phyloP scores from a whole-genome alignment of 225 moss, liverwort and hornwort genomes.

The Marchantia paleacea region DNA sequence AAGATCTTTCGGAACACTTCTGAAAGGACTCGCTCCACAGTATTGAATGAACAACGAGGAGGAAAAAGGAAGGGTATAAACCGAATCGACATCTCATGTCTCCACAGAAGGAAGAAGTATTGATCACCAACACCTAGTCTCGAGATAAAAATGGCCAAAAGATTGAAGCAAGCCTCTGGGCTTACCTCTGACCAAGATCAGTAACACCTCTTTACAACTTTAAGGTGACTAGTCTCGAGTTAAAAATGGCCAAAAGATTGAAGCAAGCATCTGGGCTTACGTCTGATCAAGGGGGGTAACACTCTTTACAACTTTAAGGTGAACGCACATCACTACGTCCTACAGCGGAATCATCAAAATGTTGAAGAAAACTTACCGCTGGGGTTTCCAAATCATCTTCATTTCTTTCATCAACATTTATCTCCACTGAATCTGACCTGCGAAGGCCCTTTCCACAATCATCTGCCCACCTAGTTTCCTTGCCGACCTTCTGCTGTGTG shows the following conservation, averaged over 20 bases:
- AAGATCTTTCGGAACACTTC: no score
- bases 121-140: no score
- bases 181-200: no score
- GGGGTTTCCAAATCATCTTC: slow-evolving; percentile 10
- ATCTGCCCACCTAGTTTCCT: slow-evolving; percentile 49
- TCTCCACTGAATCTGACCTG: slow-evolving; percentile 34
- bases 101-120: no score
- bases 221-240: no score
- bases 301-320: not conserved
- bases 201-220: no score
- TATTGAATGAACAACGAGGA: not conserved
- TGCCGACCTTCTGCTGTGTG: slow-evolving; percentile 14
- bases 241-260: no score
- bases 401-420: slow-evolving; percentile 45
- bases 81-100: not conserved
- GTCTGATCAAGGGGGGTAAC: no score
- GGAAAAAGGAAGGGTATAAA: not conserved
- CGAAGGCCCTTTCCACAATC: slow-evolving; percentile 14
- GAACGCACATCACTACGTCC: not conserved
- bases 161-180: no score
- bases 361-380: not conserved
- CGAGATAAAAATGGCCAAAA: no score
- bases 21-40: not conserved
- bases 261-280: no score
- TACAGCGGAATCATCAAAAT: not conserved